Conservation (phyloP, 768 basidiomycete species). For the Serendipita sp. region DNA sequence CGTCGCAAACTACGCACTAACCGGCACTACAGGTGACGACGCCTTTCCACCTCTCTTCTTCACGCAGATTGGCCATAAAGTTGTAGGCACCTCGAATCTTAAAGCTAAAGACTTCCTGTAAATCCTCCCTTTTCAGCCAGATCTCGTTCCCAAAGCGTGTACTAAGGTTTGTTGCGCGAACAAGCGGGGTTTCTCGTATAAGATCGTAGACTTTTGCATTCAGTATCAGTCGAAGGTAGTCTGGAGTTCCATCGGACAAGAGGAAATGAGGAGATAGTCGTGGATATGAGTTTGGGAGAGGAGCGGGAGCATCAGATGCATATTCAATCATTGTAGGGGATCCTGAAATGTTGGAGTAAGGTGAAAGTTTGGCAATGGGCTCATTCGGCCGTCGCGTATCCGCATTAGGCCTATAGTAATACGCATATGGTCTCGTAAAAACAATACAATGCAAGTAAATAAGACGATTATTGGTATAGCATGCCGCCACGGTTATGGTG, state of each 20-base stretch:
- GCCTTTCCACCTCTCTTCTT: constrained; percentile 91
- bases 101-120: constrained; percentile 97
- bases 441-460: too few relatives aligned
- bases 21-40: constrained; percentile 97
- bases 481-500: too few relatives aligned
- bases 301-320: constrained; percentile 49
- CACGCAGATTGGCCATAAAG: constrained; percentile 78
- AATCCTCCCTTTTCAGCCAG: constrained; percentile 92
- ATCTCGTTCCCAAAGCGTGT: constrained; percentile 79
- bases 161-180: constrained; percentile 73
- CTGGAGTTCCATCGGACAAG: constrained; percentile 51
- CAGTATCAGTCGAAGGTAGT: constrained; percentile 77
- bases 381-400: not conserved
- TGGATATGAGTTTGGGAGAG: constrained; percentile 35
- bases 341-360: not conserved
- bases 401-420: not conserved
- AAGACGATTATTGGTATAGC: too few relatives aligned
- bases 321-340: constrained; percentile 39
- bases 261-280: constrained; percentile 50
- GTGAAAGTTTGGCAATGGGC: not conserved
- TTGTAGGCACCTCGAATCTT: constrained; percentile 98
- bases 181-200: constrained; percentile 76
- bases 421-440: too few relatives aligned
- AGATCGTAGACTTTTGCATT: constrained; percentile 85
- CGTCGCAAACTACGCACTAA: constrained; percentile 43